Percentiles rank a stretch among this genome's conserved stretches.
Conservation (phyloP, 2,329 filamentous ascomycete species). For the Neopestalotiopsis rosae region DNA sequence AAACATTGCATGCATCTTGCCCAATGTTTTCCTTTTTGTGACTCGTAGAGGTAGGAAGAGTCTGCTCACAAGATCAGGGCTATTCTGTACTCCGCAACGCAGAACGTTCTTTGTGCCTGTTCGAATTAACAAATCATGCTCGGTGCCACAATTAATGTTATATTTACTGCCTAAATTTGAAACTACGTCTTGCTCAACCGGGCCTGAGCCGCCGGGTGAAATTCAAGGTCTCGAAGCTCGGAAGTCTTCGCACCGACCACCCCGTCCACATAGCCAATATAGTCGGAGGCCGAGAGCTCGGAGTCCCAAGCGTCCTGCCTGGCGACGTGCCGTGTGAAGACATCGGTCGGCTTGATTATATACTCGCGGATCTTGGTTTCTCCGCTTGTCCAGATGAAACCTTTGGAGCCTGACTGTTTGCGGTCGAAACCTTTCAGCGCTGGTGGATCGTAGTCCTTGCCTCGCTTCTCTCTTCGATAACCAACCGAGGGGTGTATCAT, state of each 20-base stretch:
- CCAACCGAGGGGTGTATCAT: conserved; percentile 21
- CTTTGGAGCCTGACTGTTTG: neutral
- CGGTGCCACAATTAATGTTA: neutral
- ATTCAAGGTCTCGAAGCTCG: neutral
- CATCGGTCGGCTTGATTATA: conserved; percentile 17
- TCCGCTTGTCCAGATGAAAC: conserved; percentile 18
- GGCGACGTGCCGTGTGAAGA: conserved; percentile 17
- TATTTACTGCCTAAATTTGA: neutral
- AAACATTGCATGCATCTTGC: neutral
- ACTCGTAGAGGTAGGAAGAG: neutral
- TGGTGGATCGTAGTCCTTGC: neutral
- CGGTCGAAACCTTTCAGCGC: conserved; percentile 17
- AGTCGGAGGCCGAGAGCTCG: conserved; percentile 5
- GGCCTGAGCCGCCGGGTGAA: neutral
- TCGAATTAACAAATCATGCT: no score
- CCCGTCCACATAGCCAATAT: conserved; percentile 6
- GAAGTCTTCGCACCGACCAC: conserved; percentile 10
- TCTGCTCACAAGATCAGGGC: neutral
- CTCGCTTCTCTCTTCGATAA: conserved; percentile 16
- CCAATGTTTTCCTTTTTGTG: neutral
- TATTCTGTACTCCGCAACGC: no score
- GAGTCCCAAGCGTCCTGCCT: neutral
- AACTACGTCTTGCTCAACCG: neutral
- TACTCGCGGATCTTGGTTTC: conserved; percentile 21
- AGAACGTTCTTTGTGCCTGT: no score